These are phyloP conservation scores for Plasmopara muralis DNA, from an alignment of 352 stramenopile species.

Conservation along the genomic window DNA sequence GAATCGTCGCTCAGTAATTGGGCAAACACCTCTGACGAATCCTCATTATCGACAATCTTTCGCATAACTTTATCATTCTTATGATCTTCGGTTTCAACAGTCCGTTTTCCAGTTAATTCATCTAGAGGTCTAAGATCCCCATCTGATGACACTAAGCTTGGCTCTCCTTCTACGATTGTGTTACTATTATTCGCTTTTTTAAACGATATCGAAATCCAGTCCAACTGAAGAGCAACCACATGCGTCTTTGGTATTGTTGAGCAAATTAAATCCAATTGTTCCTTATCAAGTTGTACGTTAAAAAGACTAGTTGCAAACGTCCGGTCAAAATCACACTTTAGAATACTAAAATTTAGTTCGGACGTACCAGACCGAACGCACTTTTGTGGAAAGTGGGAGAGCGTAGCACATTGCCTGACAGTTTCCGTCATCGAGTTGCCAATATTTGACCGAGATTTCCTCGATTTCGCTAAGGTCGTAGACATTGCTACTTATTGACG, in stretches of 20 bases:
- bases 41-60: conserved; percentile 8
- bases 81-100: conserved; percentile 9
- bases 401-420: conserved; percentile 49
- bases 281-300: conserved; percentile 41
- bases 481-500: conserved; percentile 9
- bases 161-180: not conserved
- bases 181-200: not conserved
- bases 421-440: conserved; percentile 59
- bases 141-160: not conserved
- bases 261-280: conserved; percentile 49
- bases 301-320: conserved; percentile 36
- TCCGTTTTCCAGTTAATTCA: not conserved
- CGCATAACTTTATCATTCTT: conserved; percentile 14
- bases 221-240: conserved; percentile 51
- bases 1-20: conserved; percentile 34
- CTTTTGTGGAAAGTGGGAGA: conserved; percentile 32
- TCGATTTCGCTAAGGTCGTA: conserved; percentile 68
- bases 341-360: too few relatives aligned
- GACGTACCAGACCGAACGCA: conserved; percentile 54
- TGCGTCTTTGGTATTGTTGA: conserved; percentile 40
- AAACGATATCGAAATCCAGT: conserved; percentile 44
- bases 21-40: conserved; percentile 26
- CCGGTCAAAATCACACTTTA: too few relatives aligned
- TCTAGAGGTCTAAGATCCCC: not conserved
- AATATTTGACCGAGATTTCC: conserved; percentile 50